Percentiles rank a stretch among this genome's conserved stretches.
These are phyloP conservation scores for Colletotrichum sp. DNA, from an alignment of 2,329 filamentous ascomycete genomes.

Conservation along the genomic window DNA sequence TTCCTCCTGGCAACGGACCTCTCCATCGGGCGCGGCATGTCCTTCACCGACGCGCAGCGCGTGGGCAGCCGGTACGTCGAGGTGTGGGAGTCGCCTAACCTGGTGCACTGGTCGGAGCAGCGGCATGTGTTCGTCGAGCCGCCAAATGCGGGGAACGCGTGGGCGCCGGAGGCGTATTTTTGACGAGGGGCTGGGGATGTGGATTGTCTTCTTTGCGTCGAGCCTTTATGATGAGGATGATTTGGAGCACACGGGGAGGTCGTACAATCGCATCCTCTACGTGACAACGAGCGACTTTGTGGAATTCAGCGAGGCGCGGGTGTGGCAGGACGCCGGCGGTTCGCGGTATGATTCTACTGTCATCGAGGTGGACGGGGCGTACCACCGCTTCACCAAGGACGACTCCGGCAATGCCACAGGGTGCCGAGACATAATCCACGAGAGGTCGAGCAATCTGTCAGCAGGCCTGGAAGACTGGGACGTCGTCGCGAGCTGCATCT, in stretches of 20 bases:
- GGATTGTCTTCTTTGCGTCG: background rate
- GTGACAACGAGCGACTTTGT: background rate
- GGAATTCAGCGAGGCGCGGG: background rate
- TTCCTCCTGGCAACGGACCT: background rate
- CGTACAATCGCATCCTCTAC: background rate
- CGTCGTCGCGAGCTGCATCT: background rate
- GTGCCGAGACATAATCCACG: background rate
- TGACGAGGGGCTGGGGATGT: accelerated
- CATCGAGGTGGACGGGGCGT: background rate
- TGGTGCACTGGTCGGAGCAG: background rate
- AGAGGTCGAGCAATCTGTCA: background rate
- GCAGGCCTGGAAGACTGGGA: background rate
- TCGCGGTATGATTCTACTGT: background rate
- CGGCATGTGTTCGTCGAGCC: background rate
- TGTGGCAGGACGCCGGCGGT: background rate
- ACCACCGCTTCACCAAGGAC: background rate
- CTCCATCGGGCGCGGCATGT: background rate
- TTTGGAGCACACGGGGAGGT: background rate
- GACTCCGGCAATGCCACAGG: background rate
- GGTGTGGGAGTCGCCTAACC: background rate
- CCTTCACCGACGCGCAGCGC: background rate
- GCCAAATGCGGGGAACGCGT: background rate
- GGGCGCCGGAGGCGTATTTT: background rate
- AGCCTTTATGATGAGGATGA: background rate
- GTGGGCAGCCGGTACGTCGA: background rate